These are phyloP conservation scores for Cymbopogon citratus DNA, from an alignment of 176 grass and related monocot species.

Conservation along the genomic window DNA sequence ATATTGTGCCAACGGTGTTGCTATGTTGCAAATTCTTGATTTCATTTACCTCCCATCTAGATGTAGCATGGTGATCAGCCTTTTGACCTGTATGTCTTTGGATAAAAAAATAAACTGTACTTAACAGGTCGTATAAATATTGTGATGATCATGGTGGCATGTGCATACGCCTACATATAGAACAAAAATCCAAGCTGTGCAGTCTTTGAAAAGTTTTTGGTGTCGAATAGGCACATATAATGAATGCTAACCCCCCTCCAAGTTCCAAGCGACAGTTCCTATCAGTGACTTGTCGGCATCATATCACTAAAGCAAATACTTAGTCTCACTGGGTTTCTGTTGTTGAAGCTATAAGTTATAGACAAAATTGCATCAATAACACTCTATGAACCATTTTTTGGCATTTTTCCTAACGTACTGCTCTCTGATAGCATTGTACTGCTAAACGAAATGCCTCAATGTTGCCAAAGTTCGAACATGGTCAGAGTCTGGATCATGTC, in stretches of 20 bases:
- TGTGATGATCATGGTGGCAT: not conserved
- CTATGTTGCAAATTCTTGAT: too few relatives aligned
- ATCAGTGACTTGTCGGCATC: not conserved
- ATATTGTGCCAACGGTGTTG: too few relatives aligned
- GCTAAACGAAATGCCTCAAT: not conserved
- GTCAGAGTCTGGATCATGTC: not conserved
- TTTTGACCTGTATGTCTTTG: not conserved
- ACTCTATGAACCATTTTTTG: not conserved
- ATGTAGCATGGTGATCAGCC: not conserved
- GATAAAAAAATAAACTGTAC: not conserved
- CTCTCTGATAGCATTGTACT: not conserved
- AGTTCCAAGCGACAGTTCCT: not conserved
- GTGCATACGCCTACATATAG: not conserved
- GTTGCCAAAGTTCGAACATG: not conserved
- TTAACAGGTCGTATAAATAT: not conserved
- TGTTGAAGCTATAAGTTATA: not conserved
- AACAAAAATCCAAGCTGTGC: not conserved
- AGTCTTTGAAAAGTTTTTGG: not conserved
- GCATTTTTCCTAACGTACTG: not conserved
- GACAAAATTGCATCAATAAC: not conserved
- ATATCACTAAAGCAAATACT: not conserved
- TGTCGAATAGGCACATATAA: not conserved
- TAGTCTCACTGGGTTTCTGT: not conserved
- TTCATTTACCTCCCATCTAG: not conserved
- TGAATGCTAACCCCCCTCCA: not conserved